Conservation (phyloP, 2,329 filamentous ascomycete species). For the Lojkania enalia region DNA sequence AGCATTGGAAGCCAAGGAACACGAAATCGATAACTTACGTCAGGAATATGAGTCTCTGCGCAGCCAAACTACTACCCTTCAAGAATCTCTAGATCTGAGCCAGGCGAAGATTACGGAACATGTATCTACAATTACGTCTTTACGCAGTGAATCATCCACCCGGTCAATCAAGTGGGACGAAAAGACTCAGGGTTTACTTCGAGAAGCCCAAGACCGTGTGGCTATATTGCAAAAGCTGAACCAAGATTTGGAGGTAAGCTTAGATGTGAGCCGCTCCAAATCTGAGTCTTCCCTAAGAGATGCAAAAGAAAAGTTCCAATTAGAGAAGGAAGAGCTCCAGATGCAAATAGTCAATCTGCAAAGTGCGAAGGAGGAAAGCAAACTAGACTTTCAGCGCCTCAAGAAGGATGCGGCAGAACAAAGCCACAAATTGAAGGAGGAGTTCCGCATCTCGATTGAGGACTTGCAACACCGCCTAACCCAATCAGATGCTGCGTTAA, state of each 20-base stretch:
- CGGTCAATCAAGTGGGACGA: slow-evolving; percentile 7
- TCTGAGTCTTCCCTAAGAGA: slow-evolving; percentile 12
- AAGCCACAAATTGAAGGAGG: slow-evolving; percentile 4
- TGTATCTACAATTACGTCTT: slow-evolving; percentile 9
- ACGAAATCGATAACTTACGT: slow-evolving; percentile 8
- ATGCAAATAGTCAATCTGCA: slow-evolving; percentile 3
- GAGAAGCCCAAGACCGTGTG: slow-evolving; percentile 7
- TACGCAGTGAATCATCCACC: slow-evolving; percentile 18
- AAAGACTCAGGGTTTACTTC: slow-evolving; percentile 11
- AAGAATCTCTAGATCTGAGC: slow-evolving; percentile 11
- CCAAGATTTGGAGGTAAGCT: slow-evolving; percentile 6
- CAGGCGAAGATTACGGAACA: slow-evolving; percentile 16
- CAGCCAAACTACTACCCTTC: slow-evolving; percentile 4
- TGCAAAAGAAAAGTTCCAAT: slow-evolving; percentile 6
- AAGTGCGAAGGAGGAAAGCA: slow-evolving; percentile 10
- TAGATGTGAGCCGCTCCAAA: slow-evolving; percentile 15
- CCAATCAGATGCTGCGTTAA: slow-evolving; percentile 2
- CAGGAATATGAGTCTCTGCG: slow-evolving; percentile 6
- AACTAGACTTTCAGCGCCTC: slow-evolving; percentile 3
- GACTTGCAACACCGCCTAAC: slow-evolving; percentile 9
- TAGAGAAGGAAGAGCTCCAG: slow-evolving; percentile 18
- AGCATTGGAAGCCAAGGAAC: slow-evolving; percentile 7
- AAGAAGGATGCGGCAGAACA: slow-evolving; percentile 1
- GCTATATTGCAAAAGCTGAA: slow-evolving; percentile 17
- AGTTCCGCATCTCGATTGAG: slow-evolving; percentile 12